Conservation (phyloP, 768 basidiomycete genomes). For the Neoboletus magnificus region DNA sequence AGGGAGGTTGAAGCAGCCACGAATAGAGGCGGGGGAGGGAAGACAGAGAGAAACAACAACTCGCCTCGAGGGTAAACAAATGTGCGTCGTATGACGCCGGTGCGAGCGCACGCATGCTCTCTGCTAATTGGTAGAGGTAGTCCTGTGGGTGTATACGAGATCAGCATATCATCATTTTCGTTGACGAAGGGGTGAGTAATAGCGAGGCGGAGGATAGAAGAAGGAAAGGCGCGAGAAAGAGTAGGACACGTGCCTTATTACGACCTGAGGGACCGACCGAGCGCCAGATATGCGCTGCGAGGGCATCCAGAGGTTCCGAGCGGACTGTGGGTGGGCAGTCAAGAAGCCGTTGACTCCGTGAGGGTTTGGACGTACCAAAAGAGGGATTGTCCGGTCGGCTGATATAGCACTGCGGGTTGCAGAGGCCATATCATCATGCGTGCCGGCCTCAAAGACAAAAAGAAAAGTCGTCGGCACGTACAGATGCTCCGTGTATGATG, state of each 20-base stretch:
- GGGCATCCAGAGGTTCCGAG: constrained; percentile 64
- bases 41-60: constrained; percentile 2
- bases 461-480: not conserved
- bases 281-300: constrained; percentile 67
- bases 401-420: constrained; percentile 67
- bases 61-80: constrained; percentile 71
- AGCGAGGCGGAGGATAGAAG: not conserved
- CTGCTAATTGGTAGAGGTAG: constrained; percentile 77
- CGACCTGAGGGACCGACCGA: constrained; percentile 82
- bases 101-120: constrained; percentile 69
- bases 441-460: not conserved
- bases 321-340: constrained; percentile 53
- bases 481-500: constrained; percentile 39
- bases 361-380: not conserved
- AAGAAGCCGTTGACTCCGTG: not conserved
- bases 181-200: not conserved
- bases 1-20: not conserved
- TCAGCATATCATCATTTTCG: not conserved
- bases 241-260: constrained; percentile 62
- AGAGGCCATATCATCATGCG: not conserved
- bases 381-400: constrained; percentile 62
- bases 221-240: not conserved
- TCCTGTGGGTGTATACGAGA: constrained; percentile 47
- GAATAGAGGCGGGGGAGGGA: too few species aligned
- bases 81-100: constrained; percentile 73